A percentile compares a stretch with the other conserved stretches of the same genome.
Conservation (phyloP, 345 rosid genomes). For the Erodium maritimum region DNA sequence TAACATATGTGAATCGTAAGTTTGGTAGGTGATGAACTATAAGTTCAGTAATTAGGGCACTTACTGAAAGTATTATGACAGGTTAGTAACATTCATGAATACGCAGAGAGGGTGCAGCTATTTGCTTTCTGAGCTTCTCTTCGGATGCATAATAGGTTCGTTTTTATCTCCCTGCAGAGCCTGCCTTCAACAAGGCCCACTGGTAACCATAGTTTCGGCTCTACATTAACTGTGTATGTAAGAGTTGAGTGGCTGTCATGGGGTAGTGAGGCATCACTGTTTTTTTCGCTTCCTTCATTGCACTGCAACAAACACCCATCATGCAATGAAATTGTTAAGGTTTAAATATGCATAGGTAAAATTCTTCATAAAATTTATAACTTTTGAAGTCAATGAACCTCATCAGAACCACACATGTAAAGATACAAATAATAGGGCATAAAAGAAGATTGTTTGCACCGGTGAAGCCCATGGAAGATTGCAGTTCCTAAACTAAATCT, state of each 20-base stretch:
- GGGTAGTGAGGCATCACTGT: slow-evolving; percentile 15
- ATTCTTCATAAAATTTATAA: background rate
- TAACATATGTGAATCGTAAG: background rate
- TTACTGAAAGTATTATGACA: background rate
- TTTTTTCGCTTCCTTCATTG: slow-evolving; percentile 19
- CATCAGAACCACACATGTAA: background rate
- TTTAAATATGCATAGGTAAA: background rate
- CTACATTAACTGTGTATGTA: slow-evolving; percentile 49
- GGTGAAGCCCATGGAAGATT: background rate
- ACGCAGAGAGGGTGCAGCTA: slow-evolving; percentile 5
- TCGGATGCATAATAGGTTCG: slow-evolving; percentile 50
- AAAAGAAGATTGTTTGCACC: background rate
- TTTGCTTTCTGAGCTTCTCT: slow-evolving; percentile 47
- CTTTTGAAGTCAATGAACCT: background rate
- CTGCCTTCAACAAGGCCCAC: slow-evolving; percentile 71
- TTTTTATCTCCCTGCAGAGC: slow-evolving; percentile 55
- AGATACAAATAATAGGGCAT: background rate
- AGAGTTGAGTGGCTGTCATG: slow-evolving; percentile 49
- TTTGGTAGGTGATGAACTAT: background rate
- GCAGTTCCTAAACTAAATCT: background rate
- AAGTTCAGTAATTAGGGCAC: background rate
- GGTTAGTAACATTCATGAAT: background rate
- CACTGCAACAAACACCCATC: slow-evolving; percentile 26
- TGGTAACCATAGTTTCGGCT: slow-evolving; percentile 80
- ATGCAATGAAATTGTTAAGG: slow-evolving; percentile 3